Evolutionary conservation across 1,284 basidiomycete genomes (phyloP).

Genomic region (Pseudozyma tsukubaensis): DNA sequence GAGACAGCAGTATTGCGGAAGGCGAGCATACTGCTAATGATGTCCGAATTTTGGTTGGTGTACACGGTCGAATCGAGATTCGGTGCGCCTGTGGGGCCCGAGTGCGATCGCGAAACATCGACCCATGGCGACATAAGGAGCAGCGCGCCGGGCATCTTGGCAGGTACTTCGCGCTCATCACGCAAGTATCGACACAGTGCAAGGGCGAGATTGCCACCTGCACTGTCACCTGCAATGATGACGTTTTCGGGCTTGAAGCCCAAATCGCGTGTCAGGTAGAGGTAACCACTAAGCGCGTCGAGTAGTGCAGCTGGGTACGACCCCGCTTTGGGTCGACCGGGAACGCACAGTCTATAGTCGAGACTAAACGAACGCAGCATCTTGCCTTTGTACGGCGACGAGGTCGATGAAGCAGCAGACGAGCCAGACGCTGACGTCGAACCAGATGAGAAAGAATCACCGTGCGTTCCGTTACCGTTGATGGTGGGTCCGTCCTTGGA

Average conservation of each 20-base stretch:
- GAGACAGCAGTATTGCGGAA: constrained; percentile 65
- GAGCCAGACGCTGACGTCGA: constrained; percentile 10
- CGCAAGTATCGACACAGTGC: constrained; percentile 70
- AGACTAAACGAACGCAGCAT: constrained; percentile 58
- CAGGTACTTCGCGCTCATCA: constrained; percentile 53
- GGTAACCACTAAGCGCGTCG: constrained; percentile 62
- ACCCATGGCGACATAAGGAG: constrained; percentile 66
- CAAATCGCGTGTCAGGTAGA: constrained; percentile 57
- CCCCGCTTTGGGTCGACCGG: constrained; percentile 47
- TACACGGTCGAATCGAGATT: constrained; percentile 53
- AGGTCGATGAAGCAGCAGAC: background rate
- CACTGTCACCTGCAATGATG: constrained; percentile 77
- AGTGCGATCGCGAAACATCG: constrained; percentile 64
- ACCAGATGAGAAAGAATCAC: constrained; percentile 1
- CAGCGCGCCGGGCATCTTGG: constrained; percentile 42
- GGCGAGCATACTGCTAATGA: constrained; percentile 53
- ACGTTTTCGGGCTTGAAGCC: constrained; percentile 72
- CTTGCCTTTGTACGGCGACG: constrained; percentile 27
- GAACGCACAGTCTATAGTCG: constrained; percentile 62
- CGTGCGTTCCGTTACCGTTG: background rate
- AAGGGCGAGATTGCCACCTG: constrained; percentile 78
- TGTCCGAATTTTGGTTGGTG: constrained; percentile 56
- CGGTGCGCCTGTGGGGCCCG: constrained; percentile 56
- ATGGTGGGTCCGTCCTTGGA: background rate
- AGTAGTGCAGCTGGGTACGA: constrained; percentile 62